phyloP scores from a whole-genome alignment of 345 rosid species.

The Sonneratia alba region DNA sequence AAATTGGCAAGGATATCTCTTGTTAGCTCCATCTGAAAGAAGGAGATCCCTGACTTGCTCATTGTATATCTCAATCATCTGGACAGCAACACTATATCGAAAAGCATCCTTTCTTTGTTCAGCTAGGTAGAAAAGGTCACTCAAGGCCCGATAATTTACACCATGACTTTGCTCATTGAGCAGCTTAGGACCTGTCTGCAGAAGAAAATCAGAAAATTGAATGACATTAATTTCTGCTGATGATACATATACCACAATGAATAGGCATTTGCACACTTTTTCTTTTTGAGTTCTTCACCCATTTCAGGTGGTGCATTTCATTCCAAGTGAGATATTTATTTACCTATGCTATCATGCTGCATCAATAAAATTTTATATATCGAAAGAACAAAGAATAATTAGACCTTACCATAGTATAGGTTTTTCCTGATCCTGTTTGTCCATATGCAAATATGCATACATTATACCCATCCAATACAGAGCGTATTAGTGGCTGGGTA shows the following conservation, averaged over 20 bases:
- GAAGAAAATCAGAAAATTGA: slow-evolving; percentile 14
- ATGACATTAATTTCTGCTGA: slow-evolving; percentile 1
- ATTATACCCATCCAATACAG: slow-evolving; percentile 93
- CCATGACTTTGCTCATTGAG: slow-evolving; percentile 74
- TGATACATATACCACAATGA: background rate
- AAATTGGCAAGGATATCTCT: slow-evolving; percentile 72
- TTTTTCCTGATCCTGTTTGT: slow-evolving; percentile 96
- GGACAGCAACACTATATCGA: slow-evolving; percentile 74
- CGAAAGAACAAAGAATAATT: background rate
- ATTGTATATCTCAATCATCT: slow-evolving; percentile 94
- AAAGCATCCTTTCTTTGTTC: slow-evolving; percentile 77
- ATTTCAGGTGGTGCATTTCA: background rate
- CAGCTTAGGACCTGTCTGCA: slow-evolving; percentile 81
- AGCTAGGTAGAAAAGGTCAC: slow-evolving; percentile 79
- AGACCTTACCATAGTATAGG: slow-evolving; percentile 75
- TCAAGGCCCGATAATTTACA: slow-evolving; percentile 86
- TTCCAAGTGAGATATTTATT: background rate
- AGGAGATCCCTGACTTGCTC: slow-evolving; percentile 97
- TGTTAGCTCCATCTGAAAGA: slow-evolving; percentile 76
- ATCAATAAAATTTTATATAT: background rate
- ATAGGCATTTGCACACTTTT: too few relatives aligned
- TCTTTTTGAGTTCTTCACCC: background rate
- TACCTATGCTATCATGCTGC: background rate
- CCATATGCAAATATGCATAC: slow-evolving; percentile 99
- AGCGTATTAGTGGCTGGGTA: slow-evolving; percentile 91